A percentile compares a stretch with the other conserved stretches of the same genome.
Conservation (phyloP, 805 yeast species). For the Komagataella populi region DNA sequence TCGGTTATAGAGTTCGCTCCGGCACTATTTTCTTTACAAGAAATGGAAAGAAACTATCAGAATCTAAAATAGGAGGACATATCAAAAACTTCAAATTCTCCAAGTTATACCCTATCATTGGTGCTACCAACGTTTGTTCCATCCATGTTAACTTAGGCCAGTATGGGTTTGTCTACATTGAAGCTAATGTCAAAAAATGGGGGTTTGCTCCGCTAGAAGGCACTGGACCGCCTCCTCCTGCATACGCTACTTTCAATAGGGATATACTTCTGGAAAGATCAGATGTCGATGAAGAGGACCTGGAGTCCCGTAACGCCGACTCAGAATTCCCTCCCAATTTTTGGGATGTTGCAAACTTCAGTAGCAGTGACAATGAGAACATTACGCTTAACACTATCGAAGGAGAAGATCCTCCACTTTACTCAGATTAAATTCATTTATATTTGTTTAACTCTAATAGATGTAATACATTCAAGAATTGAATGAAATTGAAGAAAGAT, state of each 20-base stretch:
- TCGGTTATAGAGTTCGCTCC: slow-evolving; percentile 71
- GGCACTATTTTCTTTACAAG: slow-evolving; percentile 90
- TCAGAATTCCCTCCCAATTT: slow-evolving; percentile 45
- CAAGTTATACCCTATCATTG: slow-evolving; percentile 76
- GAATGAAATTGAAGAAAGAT: not conserved
- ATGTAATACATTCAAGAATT: not conserved
- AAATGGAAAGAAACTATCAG: slow-evolving; percentile 81
- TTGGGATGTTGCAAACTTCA: slow-evolving; percentile 20
- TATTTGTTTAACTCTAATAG: not conserved
- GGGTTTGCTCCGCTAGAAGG: slow-evolving; percentile 90
- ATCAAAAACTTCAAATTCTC: slow-evolving; percentile 56
- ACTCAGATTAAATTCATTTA: not conserved
- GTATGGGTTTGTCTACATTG: slow-evolving; percentile 79
- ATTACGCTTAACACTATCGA: not conserved
- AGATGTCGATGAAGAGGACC: slow-evolving; percentile 38
- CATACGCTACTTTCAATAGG: slow-evolving; percentile 66
- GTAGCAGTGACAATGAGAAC: not conserved
- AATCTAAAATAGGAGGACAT: slow-evolving; percentile 72
- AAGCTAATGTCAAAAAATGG: slow-evolving; percentile 91
- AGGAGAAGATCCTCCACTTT: not conserved
- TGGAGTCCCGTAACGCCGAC: slow-evolving; percentile 9
- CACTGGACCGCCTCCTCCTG: slow-evolving; percentile 84
- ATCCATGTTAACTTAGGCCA: slow-evolving; percentile 88
- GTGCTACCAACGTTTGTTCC: slow-evolving; percentile 69
- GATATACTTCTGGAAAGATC: slow-evolving; percentile 63